Conservation (phyloP, 31 red algal species). For the Bonnemaisonia californica region DNA sequence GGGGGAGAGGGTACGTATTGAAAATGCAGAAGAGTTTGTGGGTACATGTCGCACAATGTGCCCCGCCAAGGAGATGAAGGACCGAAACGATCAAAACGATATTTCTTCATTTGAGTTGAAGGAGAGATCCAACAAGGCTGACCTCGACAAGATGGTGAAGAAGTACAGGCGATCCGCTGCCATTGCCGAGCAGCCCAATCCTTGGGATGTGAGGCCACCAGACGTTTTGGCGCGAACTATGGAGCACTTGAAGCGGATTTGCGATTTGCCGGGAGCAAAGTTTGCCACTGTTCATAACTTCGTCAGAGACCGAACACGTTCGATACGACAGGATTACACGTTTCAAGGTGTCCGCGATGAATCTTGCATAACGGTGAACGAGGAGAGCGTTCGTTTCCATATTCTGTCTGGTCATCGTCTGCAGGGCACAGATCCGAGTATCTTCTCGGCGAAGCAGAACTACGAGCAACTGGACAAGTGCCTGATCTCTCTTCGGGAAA, state of each 20-base stretch:
- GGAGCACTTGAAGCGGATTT: constrained; percentile 79
- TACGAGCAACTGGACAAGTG: constrained; percentile 96
- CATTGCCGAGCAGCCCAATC: constrained; percentile 70
- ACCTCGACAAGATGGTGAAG: constrained; percentile 82
- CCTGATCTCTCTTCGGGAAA: constrained; percentile 85
- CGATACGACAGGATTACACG: constrained; percentile 91
- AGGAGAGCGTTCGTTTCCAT: constrained; percentile 92
- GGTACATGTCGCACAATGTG: constrained; percentile 91
- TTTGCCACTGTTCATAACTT: constrained; percentile 89
- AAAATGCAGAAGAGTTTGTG: constrained; percentile 59
- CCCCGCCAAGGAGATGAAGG: constrained; percentile 63
- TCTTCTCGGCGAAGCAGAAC: constrained; percentile 92
- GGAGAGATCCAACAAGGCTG: constrained; percentile 31
- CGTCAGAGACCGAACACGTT: constrained; percentile 87
- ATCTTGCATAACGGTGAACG: constrained; percentile 71
- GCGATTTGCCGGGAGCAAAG: constrained; percentile 56
- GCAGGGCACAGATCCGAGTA: constrained; percentile 42
- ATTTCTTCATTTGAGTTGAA: constrained; percentile 77
- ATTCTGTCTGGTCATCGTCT: constrained; percentile 82
- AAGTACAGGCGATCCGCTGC: constrained; percentile 94
- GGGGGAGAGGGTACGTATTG: constrained; percentile 38
- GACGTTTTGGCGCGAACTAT: constrained; percentile 70
- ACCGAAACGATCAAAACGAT: constrained; percentile 69
- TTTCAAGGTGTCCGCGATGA: constrained; percentile 81
- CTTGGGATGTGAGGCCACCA: constrained; percentile 81